phyloP scores from a whole-genome alignment of 257 asterid species.

The Euphrasia confusa region DNA sequence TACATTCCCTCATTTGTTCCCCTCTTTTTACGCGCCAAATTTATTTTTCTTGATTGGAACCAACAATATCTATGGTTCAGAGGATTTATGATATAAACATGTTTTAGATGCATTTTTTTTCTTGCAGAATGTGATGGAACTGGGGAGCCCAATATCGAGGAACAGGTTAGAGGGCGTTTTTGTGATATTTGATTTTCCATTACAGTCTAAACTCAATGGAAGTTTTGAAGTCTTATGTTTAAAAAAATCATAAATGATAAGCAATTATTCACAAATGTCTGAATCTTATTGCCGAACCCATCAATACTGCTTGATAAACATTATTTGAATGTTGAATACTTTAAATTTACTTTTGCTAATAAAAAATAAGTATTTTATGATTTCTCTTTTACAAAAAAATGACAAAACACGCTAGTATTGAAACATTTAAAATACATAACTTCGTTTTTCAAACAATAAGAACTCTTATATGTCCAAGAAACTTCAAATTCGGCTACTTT shows the following conservation, averaged over 20 bases:
- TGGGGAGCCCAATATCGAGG: slow-evolving; percentile 92
- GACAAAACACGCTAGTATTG: too few species aligned
- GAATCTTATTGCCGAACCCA: too few species aligned
- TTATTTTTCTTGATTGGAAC: neutral
- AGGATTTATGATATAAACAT: neutral
- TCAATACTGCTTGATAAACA: too few species aligned
- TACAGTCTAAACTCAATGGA: neutral
- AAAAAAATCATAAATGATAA: neutral
- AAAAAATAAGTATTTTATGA: too few species aligned
- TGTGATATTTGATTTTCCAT: neutral
- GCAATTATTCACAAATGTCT: neutral
- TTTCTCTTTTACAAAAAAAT: too few species aligned
- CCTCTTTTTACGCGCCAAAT: too few species aligned
- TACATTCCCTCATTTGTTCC: neutral
- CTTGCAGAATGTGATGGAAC: slow-evolving; percentile 93
- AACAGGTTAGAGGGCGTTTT: slow-evolving; percentile 53
- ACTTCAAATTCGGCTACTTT: too few species aligned
- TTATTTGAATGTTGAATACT: too few species aligned
- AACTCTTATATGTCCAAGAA: too few species aligned
- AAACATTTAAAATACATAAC: too few species aligned
- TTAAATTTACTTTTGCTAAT: too few species aligned
- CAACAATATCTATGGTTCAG: neutral
- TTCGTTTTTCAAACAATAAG: too few species aligned
- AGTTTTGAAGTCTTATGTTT: neutral
- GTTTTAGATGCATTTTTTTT: slow-evolving; percentile 16